Base-by-base conservation (phyloP, 2,329 filamentous ascomycete genomes). In the Phaeophleospora eucalypticola region DNA sequence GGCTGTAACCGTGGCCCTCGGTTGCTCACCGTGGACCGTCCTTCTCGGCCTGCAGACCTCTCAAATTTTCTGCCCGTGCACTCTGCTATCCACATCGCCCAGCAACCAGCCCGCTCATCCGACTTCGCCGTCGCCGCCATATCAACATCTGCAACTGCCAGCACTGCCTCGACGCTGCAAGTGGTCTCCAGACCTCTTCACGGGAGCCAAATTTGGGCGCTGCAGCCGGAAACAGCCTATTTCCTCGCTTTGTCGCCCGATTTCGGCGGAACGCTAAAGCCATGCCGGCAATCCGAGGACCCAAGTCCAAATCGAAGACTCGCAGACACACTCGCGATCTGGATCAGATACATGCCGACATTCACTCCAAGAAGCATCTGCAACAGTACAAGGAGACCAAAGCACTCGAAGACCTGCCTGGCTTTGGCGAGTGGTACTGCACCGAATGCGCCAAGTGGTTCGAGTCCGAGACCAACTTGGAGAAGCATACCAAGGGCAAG, bases 391-490 rank as follows among this genome's bases (percentile, higher is more conserved):
- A 89, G 65, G 79, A 82, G 41, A 81, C 83, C 36, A 94, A 95
- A 65, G 81, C 85, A 4, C 72, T 79, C 17, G 91, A 97, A 65
- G 93, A 97, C 62, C 77, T 96, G 29, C 93, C 93, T 2, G 91
- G 83, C 0, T 76, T 96, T 40, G 93, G 93, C 19, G 78, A 82
- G 59, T 84, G 84, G 66, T 97, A 96, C 70, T 98, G 93, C 68
- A 76, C 86, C 14, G 87, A 95, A 69, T 98, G 93, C 68, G 86
- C 93, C 53, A 97, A 95, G 73, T 97, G 88, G 85, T 97, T 94
- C 67, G 91, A 97, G 68, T 86, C 83, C 41, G 86, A 93, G 57
- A 69, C 79, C 59, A 94, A 87, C 59, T 73, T 95, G 48, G 75
- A 78, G 29, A 76, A 80, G 20, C 93, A 98, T 70, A 76, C 77